Percentiles rank a stretch among this genome's conserved stretches.
These are phyloP conservation scores for Glomus cerebriforme DNA, from an alignment of 192 early-diverging fungal genomes.

Conservation along the genomic window DNA sequence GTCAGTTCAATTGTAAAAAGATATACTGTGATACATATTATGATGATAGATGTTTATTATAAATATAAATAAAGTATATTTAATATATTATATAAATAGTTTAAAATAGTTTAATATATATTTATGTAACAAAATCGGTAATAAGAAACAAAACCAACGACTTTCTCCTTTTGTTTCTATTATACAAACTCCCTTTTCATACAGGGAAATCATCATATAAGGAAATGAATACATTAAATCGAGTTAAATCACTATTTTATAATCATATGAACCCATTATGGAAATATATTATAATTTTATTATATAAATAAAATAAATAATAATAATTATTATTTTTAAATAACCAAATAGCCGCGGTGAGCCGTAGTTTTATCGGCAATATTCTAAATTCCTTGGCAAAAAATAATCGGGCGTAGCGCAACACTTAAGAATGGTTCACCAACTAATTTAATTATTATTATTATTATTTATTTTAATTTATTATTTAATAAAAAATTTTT, in stretches of 20 bases:
- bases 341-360: background rate
- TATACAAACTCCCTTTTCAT: background rate
- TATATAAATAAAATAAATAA: too few species aligned
- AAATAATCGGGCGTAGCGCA: background rate
- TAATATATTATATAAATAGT: background rate
- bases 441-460: background rate
- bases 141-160: background rate
- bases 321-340: too few species aligned
- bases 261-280: background rate
- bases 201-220: background rate
- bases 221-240: background rate
- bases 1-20: background rate
- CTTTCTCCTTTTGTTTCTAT: background rate
- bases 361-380: background rate
- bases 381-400: background rate
- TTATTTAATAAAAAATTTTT: background rate
- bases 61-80: too few species aligned
- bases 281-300: background rate
- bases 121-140: background rate
- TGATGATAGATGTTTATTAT: background rate
- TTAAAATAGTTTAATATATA: background rate
- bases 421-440: background rate
- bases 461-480: background rate
- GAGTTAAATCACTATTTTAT: background rate
- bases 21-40: background rate